Conservation (phyloP, 2,329 filamentous ascomycete genomes). For the Colletotrichum scovillei region DNA sequence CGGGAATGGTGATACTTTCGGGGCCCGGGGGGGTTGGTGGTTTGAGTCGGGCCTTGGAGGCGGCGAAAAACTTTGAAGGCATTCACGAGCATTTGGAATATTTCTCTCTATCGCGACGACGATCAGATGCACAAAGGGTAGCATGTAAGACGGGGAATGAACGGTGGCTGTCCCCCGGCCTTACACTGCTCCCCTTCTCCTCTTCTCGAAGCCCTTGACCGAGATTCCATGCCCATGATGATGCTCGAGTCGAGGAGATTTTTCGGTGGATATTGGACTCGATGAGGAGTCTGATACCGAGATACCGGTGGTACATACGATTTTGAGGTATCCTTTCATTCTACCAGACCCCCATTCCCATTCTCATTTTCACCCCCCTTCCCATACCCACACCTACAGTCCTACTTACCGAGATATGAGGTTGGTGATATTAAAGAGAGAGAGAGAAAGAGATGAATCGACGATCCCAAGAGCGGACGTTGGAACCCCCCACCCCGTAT, state of each 20-base stretch:
- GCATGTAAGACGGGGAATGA: constrained; percentile 10
- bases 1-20: background rate
- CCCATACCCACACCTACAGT: background rate
- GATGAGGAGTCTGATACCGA: constrained; percentile 15
- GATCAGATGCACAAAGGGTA: constrained; percentile 21
- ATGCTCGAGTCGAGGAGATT: background rate
- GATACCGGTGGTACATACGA: constrained; percentile 21
- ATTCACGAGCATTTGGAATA: background rate
- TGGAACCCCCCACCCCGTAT: too few relatives aligned
- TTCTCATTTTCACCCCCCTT: background rate
- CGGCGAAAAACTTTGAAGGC: background rate
- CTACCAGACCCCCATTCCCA: background rate
- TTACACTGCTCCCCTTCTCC: too few relatives aligned
- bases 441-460: background rate
- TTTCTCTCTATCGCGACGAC: background rate
- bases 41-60: background rate
- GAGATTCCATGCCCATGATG: too few relatives aligned
- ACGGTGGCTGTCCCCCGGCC: background rate
- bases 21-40: background rate
- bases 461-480: background rate
- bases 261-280: constrained; percentile 1
- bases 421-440: background rate
- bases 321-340: constrained; percentile 2
- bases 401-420: background rate
- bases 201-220: background rate